Percentiles rank a stretch among this genome's conserved stretches.
These are phyloP conservation scores for Ustilago loliicola DNA, from an alignment of 1,284 basidiomycete genomes.

Conservation along the genomic window DNA sequence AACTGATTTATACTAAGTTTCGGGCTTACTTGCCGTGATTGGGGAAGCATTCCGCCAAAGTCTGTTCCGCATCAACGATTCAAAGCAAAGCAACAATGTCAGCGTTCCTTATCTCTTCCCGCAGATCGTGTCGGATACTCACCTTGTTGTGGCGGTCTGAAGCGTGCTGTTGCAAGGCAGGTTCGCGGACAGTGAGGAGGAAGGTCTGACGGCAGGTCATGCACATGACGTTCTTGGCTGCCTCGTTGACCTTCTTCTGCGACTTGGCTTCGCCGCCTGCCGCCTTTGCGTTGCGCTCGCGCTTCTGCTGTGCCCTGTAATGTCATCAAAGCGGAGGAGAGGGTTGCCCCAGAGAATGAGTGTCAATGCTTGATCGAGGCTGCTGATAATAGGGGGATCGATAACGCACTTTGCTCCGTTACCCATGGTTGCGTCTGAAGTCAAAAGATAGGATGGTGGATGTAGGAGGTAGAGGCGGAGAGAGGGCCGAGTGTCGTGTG, in stretches of 20 bases:
- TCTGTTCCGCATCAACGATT: slow-evolving; percentile 18
- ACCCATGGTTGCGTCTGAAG: slow-evolving; percentile 42
- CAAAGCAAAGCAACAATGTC: not conserved
- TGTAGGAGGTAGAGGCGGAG: not conserved
- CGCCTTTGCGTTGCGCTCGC: slow-evolving; percentile 67
- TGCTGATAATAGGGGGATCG: too few species aligned
- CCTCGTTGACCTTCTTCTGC: slow-evolving; percentile 70
- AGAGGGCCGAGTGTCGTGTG: slow-evolving; percentile 13
- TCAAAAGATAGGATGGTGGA: slow-evolving; percentile 9
- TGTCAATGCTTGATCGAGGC: not conserved
- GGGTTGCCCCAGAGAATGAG: not conserved
- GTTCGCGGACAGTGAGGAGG: slow-evolving; percentile 72
- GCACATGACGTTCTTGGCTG: slow-evolving; percentile 73
- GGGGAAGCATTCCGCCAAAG: slow-evolving; percentile 53
- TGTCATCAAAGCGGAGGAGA: not conserved
- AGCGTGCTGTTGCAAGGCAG: slow-evolving; percentile 65
- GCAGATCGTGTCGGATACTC: slow-evolving; percentile 5
- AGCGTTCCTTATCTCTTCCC: not conserved
- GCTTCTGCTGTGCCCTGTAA: slow-evolving; percentile 66
- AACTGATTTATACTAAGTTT: not conserved
- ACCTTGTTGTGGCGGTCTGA: slow-evolving; percentile 64
- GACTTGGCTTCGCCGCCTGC: slow-evolving; percentile 61
- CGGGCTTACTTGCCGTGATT: slow-evolving; percentile 33
- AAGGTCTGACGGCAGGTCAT: slow-evolving; percentile 73
- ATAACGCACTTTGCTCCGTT: slow-evolving; percentile 61